phyloP scores from a whole-genome alignment of 345 rosid genomes.

The Balakata baccata region DNA sequence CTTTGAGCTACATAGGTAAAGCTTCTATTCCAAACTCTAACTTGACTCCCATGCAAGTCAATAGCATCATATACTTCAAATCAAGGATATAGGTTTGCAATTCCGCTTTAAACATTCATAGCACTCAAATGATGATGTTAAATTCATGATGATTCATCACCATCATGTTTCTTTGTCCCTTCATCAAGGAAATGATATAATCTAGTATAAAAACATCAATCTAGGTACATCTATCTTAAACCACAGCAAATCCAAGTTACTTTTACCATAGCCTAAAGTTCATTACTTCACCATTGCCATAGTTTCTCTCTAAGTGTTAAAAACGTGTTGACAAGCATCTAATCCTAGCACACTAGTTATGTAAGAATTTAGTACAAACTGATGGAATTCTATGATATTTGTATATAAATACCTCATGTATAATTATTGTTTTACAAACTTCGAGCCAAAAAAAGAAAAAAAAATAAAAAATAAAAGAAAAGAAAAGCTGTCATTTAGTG shows the following conservation, averaged over 20 bases:
- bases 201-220: neutral
- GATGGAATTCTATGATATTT: neutral
- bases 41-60: neutral
- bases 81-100: neutral
- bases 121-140: neutral
- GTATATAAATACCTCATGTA: neutral
- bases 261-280: neutral
- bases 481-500: too few species aligned
- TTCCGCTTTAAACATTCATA: neutral
- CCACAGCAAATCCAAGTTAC: neutral
- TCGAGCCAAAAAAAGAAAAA: neutral
- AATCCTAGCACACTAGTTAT: neutral
- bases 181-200: neutral
- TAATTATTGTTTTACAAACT: neutral
- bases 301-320: neutral
- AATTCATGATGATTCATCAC: neutral
- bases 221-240: neutral
- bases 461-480: neutral
- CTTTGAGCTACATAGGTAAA: neutral
- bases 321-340: neutral
- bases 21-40: neutral
- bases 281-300: too few species aligned
- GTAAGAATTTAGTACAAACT: neutral
- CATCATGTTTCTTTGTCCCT: neutral
- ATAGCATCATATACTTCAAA: neutral